These are phyloP conservation scores for Calonectria pseudoreteaudii DNA, from an alignment of 2,329 filamentous ascomycete species.

Conservation along the genomic window DNA sequence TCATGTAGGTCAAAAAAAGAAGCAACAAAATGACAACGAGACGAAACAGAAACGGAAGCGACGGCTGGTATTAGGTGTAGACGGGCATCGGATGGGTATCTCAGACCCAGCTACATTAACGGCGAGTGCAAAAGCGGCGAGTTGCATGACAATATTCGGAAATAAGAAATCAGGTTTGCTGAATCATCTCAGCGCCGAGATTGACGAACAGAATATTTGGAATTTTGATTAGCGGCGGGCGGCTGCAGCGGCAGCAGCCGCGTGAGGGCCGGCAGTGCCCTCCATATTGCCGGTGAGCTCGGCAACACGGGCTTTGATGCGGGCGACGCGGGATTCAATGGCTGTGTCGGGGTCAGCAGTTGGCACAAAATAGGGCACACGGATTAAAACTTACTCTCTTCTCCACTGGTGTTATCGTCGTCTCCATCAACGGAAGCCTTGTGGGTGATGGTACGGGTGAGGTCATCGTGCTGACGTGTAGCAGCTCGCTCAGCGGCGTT, in stretches of 20 bases:
- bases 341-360: constrained; percentile 63
- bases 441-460: constrained; percentile 66
- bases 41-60: constrained; percentile 38
- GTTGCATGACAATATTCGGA: constrained; percentile 26
- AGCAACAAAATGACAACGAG: constrained; percentile 31
- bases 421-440: constrained; percentile 71
- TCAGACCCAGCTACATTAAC: constrained; percentile 23
- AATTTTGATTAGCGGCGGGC: constrained; percentile 33
- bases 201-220: constrained; percentile 3
- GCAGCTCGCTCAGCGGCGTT: constrained; percentile 88
- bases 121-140: constrained; percentile 30
- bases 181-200: constrained; percentile 11
- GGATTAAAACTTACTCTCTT: constrained; percentile 80
- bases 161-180: constrained; percentile 23
- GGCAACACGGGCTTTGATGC: constrained; percentile 97
- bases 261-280: constrained; percentile 54
- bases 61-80: constrained; percentile 42
- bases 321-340: constrained; percentile 94
- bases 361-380: background rate
- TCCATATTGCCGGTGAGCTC: constrained; percentile 92
- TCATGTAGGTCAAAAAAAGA: constrained; percentile 43
- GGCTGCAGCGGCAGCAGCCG: constrained; percentile 27
- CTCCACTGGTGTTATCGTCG: constrained; percentile 86
- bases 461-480: constrained; percentile 74
- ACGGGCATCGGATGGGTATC: constrained; percentile 29